Evolutionary conservation across 1,139 yeast genomes (phyloP).

Genomic region (Geotrichum klebahnii): DNA sequence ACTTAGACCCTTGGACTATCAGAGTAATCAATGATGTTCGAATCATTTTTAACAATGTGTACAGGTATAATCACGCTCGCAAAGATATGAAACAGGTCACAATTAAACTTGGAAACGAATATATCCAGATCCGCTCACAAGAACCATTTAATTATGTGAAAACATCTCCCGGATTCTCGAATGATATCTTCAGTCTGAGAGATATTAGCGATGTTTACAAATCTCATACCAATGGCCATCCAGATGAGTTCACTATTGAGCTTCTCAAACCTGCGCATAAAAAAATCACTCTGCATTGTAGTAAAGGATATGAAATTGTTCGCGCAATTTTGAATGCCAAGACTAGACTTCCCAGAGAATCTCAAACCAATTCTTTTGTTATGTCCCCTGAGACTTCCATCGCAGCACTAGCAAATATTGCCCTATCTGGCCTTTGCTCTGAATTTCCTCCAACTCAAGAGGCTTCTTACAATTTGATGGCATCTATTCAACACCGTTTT

Average conservation of each 20-base stretch:
- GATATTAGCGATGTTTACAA: slow-evolving; percentile 51
- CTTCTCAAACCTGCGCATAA: slow-evolving; percentile 33
- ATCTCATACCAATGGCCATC: slow-evolving; percentile 49
- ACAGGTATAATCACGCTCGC: slow-evolving; percentile 14
- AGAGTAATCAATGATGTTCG: slow-evolving; percentile 29
- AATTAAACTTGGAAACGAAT: slow-evolving; percentile 66
- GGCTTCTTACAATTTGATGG: slow-evolving; percentile 61
- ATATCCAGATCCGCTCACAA: slow-evolving; percentile 52
- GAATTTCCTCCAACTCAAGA: slow-evolving; percentile 56
- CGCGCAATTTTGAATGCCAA: slow-evolving; percentile 31
- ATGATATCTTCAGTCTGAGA: slow-evolving; percentile 28
- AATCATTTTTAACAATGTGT: slow-evolving; percentile 25
- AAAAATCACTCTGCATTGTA: slow-evolving; percentile 23
- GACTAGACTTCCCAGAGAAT: slow-evolving; percentile 22
- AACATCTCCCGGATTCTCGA: slow-evolving; percentile 29
- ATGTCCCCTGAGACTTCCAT: slow-evolving; percentile 14
- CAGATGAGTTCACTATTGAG: slow-evolving; percentile 57
- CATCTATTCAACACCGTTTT: slow-evolving; percentile 59
- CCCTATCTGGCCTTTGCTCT: slow-evolving; percentile 64
- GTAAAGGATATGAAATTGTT: slow-evolving; percentile 30
- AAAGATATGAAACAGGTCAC: slow-evolving; percentile 40
- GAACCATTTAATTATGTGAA: slow-evolving; percentile 50
- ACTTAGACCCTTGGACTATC: slow-evolving; percentile 28
- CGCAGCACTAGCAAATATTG: slow-evolving; percentile 51
- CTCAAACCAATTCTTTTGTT: not conserved